These are phyloP conservation scores for Prunus armeniaca DNA, from an alignment of 306 rosid species.

Conservation along the genomic window DNA sequence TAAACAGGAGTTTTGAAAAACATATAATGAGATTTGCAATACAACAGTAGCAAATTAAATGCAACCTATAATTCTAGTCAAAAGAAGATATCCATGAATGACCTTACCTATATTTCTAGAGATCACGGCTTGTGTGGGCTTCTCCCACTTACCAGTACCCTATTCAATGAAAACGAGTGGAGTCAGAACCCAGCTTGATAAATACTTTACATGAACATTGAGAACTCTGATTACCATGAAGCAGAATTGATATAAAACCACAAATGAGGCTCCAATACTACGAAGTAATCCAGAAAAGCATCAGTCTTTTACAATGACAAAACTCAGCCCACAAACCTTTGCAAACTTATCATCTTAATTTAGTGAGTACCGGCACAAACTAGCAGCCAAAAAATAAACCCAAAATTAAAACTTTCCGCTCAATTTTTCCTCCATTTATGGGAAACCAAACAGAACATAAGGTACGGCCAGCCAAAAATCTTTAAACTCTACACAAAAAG, in stretches of 20 bases:
- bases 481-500: background rate
- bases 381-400: background rate
- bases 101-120: constrained; percentile 44
- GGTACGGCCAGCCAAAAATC: background rate
- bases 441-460: background rate
- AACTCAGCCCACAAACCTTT: background rate
- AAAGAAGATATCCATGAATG: constrained; percentile 13
- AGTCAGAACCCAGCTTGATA: constrained; percentile 1
- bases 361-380: background rate
- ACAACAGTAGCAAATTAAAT: background rate
- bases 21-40: background rate
- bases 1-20: constrained; percentile 8
- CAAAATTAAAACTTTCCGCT: background rate
- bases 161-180: constrained; percentile 35
- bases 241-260: background rate
- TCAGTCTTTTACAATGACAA: background rate
- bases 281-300: background rate
- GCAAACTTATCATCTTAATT: background rate
- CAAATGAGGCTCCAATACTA: background rate
- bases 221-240: background rate
- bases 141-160: constrained; percentile 44
- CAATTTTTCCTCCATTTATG: constrained; percentile 1
- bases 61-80: background rate
- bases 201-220: background rate
- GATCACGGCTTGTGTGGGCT: constrained; percentile 34